Base-by-base conservation (phyloP, 2,329 filamentous ascomycete species). In the Trichophaea hybrida region DNA sequence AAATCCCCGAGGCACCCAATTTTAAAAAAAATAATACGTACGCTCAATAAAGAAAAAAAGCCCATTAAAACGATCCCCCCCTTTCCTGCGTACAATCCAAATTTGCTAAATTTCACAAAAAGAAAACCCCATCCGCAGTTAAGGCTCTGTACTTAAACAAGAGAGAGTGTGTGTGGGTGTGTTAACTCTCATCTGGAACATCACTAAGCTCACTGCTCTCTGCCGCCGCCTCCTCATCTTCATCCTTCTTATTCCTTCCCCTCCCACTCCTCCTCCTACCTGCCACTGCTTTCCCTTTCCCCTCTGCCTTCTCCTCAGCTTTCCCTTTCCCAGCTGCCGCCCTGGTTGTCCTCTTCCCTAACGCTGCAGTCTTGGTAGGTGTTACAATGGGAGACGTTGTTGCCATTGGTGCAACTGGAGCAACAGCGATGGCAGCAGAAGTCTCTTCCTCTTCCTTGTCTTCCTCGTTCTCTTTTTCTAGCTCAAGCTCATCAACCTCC, bases 371-470 rank as follows among this genome's bases (percentile, higher is more conserved):
- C 8, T n/a, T 17, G 6, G 50, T 33, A 34, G 50, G 24, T 2
- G 50, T 10, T 12, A 13, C 34, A 17, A 2, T 17, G 6, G 50
- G 12, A 34, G 50, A 32, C 2, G 50, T 10, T 12, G 24, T 24
- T 8, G 12, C 44, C 44, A 43, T 43, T 10, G 38, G 38, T 4
- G 38, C 38, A 10, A 43, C 38, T 10, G 38, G 38, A 15, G 38
- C 38, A 24, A 24, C 24, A 3, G 24, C 24, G 24, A 24, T 24
- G 24, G 24, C 24, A 24, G 24, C 24, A 65, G 67, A 65, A 53
- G 69, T 71, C 59, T 65, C 67, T 4, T 46, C 60, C 24, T 54
- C 65, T 65, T 59, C 56, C 15, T 54, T 53, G 2, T 46, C 62
- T 6, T 55, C 57, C 40, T 54, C 62, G 10, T 35, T 48, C 24